Percentiles rank a stretch among this genome's conserved stretches.
These are phyloP conservation scores for Luzula sylvatica DNA, from an alignment of 176 grass and related monocot species.

Conservation along the genomic window DNA sequence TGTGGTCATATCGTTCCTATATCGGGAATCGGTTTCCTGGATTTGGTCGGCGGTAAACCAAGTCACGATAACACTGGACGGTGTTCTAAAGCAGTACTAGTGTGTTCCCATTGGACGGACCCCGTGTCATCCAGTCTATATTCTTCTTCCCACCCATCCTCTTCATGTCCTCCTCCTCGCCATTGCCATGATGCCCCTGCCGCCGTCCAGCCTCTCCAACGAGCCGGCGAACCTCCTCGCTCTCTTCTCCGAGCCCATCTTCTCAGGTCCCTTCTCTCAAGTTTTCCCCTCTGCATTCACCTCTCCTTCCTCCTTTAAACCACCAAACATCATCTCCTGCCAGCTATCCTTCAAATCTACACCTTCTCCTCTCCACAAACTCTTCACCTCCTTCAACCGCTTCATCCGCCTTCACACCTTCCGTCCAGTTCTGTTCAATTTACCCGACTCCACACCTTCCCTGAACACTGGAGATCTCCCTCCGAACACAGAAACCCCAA, in stretches of 20 bases:
- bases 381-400: conserved; percentile 21
- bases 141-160: too few species aligned
- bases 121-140: too few species aligned
- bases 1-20: too few species aligned
- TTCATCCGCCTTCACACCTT: conserved; percentile 58
- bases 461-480: not conserved
- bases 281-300: conserved; percentile 29
- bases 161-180: conserved; percentile 11
- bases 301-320: conserved; percentile 19
- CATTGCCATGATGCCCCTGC: conserved; percentile 29
- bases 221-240: conserved; percentile 21
- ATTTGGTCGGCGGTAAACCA: too few species aligned
- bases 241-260: conserved; percentile 28
- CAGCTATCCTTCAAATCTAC: not conserved
- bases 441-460: not conserved
- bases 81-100: too few species aligned
- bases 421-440: conserved; percentile 49
- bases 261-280: conserved; percentile 6
- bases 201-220: conserved; percentile 13
- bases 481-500: not conserved
- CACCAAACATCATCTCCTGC: not conserved
- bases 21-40: too few species aligned
- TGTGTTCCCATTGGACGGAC: too few species aligned
- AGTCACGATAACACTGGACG: too few species aligned
- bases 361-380: conserved; percentile 34